A percentile compares a stretch with the other conserved stretches of the same genome.
Evolutionary conservation across 139 green algal genomes (phyloP).

Genomic region (Picochlorum sp.): DNA sequence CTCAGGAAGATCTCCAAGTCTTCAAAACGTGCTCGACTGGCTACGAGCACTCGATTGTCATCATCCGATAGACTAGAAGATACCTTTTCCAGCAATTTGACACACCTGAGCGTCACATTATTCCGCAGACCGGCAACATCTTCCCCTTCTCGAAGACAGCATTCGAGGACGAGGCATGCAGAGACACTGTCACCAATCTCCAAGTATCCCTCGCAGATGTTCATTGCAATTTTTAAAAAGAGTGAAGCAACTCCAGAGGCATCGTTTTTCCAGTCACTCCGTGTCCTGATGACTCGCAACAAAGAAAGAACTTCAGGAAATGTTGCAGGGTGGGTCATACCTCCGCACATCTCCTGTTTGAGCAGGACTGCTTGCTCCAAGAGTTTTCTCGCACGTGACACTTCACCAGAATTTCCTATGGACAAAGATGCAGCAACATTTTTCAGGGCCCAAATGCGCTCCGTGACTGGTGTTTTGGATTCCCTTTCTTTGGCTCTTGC

Average conservation of each 20-base stretch:
- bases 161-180: constrained; percentile 29
- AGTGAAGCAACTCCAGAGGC: constrained; percentile 21
- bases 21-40: neutral
- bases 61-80: neutral
- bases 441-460: constrained; percentile 45
- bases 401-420: constrained; percentile 29
- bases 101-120: neutral
- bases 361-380: constrained; percentile 39
- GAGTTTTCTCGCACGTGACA: constrained; percentile 20
- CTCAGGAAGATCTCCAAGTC: neutral
- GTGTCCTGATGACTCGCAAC: constrained; percentile 12
- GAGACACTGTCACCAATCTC: constrained; percentile 21
- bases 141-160: constrained; percentile 23
- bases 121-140: constrained; percentile 7
- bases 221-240: constrained; percentile 13
- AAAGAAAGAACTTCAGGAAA: constrained; percentile 37
- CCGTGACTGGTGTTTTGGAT: constrained; percentile 38
- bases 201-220: constrained; percentile 22
- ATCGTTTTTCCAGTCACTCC: constrained; percentile 29
- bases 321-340: constrained; percentile 29
- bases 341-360: constrained; percentile 36
- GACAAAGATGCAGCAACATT: constrained; percentile 43
- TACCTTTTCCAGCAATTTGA: neutral
- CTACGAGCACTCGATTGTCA: neutral
- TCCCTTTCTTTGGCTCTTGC: constrained; percentile 30